Conservation (phyloP, 345 rosid genomes). For the Garcia nutans region DNA sequence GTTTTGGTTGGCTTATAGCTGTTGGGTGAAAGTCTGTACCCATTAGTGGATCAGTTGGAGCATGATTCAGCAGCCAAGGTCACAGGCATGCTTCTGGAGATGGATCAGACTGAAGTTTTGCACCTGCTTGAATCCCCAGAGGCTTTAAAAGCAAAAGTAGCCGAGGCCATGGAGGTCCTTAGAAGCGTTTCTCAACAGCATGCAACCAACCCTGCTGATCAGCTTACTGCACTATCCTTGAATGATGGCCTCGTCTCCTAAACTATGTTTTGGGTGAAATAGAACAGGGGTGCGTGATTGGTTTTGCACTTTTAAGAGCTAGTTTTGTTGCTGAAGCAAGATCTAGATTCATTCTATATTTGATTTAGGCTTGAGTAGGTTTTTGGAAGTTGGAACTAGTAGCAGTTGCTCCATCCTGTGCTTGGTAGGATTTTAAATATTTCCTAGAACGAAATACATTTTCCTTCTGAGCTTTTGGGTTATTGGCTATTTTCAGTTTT, state of each 20-base stretch:
- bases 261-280: not conserved
- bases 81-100: slow-evolving; percentile 38
- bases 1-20: slow-evolving; percentile 3
- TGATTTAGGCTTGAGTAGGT: not conserved
- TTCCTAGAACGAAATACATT: not conserved
- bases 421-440: not conserved
- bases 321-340: not conserved
- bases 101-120: slow-evolving; percentile 37
- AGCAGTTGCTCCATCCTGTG: not conserved
- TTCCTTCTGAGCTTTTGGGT: too few relatives aligned
- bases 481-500: too few relatives aligned
- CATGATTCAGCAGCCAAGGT: slow-evolving; percentile 33
- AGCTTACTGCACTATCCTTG: slow-evolving; percentile 23
- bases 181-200: slow-evolving; percentile 31
- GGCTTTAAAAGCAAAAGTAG: slow-evolving; percentile 30
- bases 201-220: slow-evolving; percentile 22
- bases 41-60: slow-evolving; percentile 32
- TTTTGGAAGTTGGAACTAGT: not conserved
- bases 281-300: slow-evolving; percentile 2
- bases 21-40: slow-evolving; percentile 33
- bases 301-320: slow-evolving; percentile 1
- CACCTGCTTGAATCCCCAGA: slow-evolving; percentile 36
- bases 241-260: slow-evolving; percentile 19
- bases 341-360: not conserved
- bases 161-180: slow-evolving; percentile 37